Conservation (phyloP, 2,329 filamentous ascomycete genomes). For the Gremmenia infestans region DNA sequence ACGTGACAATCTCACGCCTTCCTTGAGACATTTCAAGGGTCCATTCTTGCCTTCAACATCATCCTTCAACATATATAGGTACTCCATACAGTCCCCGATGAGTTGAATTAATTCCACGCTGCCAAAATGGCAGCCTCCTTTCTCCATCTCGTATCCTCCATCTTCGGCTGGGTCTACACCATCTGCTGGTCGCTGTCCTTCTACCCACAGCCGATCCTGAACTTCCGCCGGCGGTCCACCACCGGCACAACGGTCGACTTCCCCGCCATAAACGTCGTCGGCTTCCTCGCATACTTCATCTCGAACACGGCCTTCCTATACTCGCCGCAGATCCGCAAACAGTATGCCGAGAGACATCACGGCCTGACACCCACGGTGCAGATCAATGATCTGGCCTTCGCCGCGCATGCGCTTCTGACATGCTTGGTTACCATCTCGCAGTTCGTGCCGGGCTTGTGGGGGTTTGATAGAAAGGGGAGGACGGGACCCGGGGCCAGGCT, state of each 20-base stretch:
- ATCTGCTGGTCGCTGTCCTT: slow-evolving; percentile 82
- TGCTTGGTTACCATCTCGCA: slow-evolving; percentile 72
- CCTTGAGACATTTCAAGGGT: too few species aligned
- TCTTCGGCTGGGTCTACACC: slow-evolving; percentile 73
- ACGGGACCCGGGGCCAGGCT: slow-evolving; percentile 48
- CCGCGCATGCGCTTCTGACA: slow-evolving; percentile 71
- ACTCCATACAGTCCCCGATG: background rate
- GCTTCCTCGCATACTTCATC: slow-evolving; percentile 70
- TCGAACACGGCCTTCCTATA: slow-evolving; percentile 71
- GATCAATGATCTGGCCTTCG: slow-evolving; percentile 87
- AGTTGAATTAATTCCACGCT: slow-evolving; percentile 1
- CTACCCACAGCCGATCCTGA: slow-evolving; percentile 84
- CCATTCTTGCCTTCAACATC: too few species aligned
- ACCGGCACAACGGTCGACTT: slow-evolving; percentile 85
- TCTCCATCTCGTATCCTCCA: slow-evolving; percentile 46
- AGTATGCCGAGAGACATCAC: slow-evolving; percentile 78
- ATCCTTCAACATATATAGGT: background rate
- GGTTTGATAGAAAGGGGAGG: slow-evolving; percentile 56
- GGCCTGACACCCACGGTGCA: slow-evolving; percentile 77
- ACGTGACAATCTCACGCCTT: too few species aligned
- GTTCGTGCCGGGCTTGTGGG: slow-evolving; percentile 68
- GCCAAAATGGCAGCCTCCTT: slow-evolving; percentile 32
- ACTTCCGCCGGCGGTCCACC: slow-evolving; percentile 71
- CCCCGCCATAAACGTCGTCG: slow-evolving; percentile 65
- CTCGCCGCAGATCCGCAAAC: slow-evolving; percentile 67